Percentiles rank a stretch among this genome's conserved stretches.
These are phyloP conservation scores for Boechera divaricarpa DNA, from an alignment of 345 rosid species.

Conservation along the genomic window DNA sequence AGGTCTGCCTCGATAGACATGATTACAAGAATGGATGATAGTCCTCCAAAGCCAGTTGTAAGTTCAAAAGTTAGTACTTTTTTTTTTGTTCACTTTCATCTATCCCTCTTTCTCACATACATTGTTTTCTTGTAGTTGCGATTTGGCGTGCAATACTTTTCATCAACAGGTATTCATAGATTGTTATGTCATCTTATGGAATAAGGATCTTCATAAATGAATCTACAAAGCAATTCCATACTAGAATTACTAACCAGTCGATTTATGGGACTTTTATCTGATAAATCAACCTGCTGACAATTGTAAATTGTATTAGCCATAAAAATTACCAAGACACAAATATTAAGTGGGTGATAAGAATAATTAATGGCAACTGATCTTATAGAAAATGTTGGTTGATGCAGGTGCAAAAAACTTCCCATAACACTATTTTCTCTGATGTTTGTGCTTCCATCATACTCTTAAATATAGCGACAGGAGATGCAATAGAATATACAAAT, in stretches of 20 bases:
- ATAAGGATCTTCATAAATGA: conserved; percentile 8
- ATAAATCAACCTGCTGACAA: conserved; percentile 8
- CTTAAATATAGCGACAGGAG: background rate
- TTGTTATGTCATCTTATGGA: conserved; percentile 30
- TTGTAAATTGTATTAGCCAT: conserved; percentile 11
- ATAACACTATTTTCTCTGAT: conserved; percentile 16
- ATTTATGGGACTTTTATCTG: conserved; percentile 9
- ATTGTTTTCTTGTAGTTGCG: conserved; percentile 56
- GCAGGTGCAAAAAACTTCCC: conserved; percentile 4
- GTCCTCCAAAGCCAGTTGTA: conserved; percentile 58
- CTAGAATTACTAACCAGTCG: conserved; percentile 10
- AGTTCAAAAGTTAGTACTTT: conserved; percentile 28
- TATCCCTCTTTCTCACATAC: conserved; percentile 21
- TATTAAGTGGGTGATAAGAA: conserved; percentile 8
- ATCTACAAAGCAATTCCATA: background rate
- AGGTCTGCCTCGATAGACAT: conserved; percentile 56
- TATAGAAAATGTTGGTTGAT: conserved; percentile 10
- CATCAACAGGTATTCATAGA: conserved; percentile 71
- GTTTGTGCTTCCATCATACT: conserved; percentile 19
- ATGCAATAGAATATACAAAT: conserved; percentile 17
- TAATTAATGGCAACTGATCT: background rate
- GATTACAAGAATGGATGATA: conserved; percentile 48
- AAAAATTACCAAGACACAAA: background rate
- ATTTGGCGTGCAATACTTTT: conserved; percentile 66
- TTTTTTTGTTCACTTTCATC: background rate